Conservation (phyloP, 1,284 basidiomycete genomes). For the Tremellales sp. region DNA sequence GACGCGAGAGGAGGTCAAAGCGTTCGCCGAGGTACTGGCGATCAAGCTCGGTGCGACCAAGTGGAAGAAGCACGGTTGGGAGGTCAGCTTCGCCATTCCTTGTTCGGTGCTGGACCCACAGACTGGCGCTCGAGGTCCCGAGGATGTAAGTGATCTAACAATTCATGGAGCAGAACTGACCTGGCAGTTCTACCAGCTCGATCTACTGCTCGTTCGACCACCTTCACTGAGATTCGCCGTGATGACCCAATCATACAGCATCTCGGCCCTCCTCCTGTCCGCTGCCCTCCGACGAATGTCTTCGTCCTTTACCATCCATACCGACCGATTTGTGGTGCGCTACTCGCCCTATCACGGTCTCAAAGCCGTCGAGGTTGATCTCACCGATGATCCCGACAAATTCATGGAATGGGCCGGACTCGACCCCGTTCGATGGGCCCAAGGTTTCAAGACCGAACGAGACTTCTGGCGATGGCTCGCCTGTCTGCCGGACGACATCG, state of each 20-base stretch:
- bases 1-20: conserved; percentile 9
- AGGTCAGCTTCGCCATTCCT: conserved; percentile 11
- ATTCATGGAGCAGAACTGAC: neutral
- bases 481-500: conserved; percentile 3
- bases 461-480: conserved; percentile 27
- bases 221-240: conserved; percentile 9
- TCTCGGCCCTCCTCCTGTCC: conserved; percentile 11
- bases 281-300: conserved; percentile 13
- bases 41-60: conserved; percentile 4
- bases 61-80: conserved; percentile 12
- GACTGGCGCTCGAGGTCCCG: neutral
- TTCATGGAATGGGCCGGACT: conserved; percentile 33
- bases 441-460: conserved; percentile 12
- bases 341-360: conserved; percentile 23
- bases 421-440: conserved; percentile 13
- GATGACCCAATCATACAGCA: conserved; percentile 16
- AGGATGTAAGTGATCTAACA: conserved; percentile 5
- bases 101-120: neutral
- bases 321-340: conserved; percentile 19
- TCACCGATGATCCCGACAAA: conserved; percentile 18
- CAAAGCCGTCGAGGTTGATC: conserved; percentile 16
- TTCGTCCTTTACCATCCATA: conserved; percentile 9
- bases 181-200: conserved; percentile 32
- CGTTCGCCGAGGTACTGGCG: conserved; percentile 12
- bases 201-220: conserved; percentile 24